Evolutionary conservation across 352 stramenopile species (phyloP), one percentile per base, ranked within the genome.

Genomic region (Globisporangium heterothallicum): DNA sequence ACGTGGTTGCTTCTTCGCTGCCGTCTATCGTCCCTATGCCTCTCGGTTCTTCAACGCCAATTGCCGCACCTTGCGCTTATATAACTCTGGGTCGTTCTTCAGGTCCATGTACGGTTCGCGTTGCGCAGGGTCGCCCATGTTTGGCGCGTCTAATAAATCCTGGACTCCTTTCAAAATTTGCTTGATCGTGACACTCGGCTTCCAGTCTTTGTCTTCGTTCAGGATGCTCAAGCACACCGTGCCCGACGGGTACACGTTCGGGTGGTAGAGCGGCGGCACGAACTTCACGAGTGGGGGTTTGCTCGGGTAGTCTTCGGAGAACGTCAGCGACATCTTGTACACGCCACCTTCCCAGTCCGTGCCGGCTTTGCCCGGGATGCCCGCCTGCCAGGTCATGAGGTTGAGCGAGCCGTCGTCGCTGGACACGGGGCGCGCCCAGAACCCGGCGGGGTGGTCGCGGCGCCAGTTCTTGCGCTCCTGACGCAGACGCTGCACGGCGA

Each of bases 161-260:
- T 97, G 90, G 60, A 99, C 97, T 47, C 96, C 96, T 66, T 98
- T 90, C 53, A 99, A 78, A 64, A 99, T 98, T 77, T 99, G 96
- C 62, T 97, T 97, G 70, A 98, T 94, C n/a, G 91, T 98, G 49
- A 98, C 91, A 21, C 94, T 97, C 22, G 97, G 97, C 66, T 97
- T 96, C 97, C 97, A 99, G 64, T 96, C 95, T 68, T 98, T 95
- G 77, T 99, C 97, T 77, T 99, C 97, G 66, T 99, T 98, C 34
- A 99, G 59, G 62, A 99, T 99, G 61, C 85, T 97, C 22, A 98
- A 71, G 71, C 97, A 99, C 44, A 99, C 96, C 3, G 97, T 99
- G 38, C 97, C 97, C 9, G 87, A 97, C 19, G 94, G 94, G 68
- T 98, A 98, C 40, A 98, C 92, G 61, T 98, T 98, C 25, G 94